Evolutionary conservation across 352 stramenopile genomes (phyloP).

Genomic region (Aphanomyces astaci): DNA sequence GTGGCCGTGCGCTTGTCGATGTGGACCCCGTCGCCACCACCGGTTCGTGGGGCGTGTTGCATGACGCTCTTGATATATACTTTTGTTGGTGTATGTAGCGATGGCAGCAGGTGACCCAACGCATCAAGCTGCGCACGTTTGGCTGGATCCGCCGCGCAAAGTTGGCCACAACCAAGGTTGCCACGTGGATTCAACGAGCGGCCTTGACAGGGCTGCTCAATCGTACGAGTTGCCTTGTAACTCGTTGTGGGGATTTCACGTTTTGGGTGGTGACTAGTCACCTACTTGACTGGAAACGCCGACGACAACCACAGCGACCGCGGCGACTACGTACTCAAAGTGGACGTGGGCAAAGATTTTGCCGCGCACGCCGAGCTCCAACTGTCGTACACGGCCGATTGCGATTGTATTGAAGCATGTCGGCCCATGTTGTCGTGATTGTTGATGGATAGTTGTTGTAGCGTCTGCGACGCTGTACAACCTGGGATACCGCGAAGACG

Average conservation of each 20-base stretch:
- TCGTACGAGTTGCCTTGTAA: no score
- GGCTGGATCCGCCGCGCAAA: slow-evolving; percentile 30
- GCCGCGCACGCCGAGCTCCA: slow-evolving; percentile 41
- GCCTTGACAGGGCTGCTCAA: slow-evolving; percentile 39
- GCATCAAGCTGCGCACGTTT: slow-evolving; percentile 33
- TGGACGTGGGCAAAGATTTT: slow-evolving; percentile 55
- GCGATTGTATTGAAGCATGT: slow-evolving; percentile 68
- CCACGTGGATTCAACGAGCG: slow-evolving; percentile 33
- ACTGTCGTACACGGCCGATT: slow-evolving; percentile 55
- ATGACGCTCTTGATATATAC: background rate
- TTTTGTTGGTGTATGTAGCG: no score
- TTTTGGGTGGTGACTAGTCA: background rate
- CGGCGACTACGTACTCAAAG: slow-evolving; percentile 56
- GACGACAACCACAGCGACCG: slow-evolving; percentile 34
- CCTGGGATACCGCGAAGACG: slow-evolving; percentile 60
- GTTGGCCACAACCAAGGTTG: slow-evolving; percentile 26
- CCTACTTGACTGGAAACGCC: slow-evolving; percentile 17
- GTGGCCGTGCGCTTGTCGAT: slow-evolving; percentile 41
- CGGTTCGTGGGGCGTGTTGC: slow-evolving; percentile 23
- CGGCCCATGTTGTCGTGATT: no score
- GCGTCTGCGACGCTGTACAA: slow-evolving; percentile 57
- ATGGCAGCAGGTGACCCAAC: slow-evolving; percentile 40
- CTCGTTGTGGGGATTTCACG: no score
- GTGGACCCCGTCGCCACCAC: slow-evolving; percentile 33
- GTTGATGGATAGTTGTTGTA: slow-evolving; percentile 18